Base-by-base conservation (phyloP, 108 stramenopile genomes). In the Chaetoceros muelleri region DNA sequence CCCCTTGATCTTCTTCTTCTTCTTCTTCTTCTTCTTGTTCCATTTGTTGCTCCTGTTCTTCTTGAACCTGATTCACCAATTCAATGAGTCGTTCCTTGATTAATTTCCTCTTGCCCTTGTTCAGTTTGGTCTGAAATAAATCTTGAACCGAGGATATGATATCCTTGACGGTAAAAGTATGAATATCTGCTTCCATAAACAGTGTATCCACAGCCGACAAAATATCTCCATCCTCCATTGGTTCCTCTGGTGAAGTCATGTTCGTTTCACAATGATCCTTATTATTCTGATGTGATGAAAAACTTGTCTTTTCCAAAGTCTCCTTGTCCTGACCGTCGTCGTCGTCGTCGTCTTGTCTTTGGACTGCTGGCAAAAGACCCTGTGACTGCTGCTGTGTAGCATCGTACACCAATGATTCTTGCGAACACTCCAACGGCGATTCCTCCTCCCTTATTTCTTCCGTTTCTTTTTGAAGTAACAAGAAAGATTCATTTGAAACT, bases 161-260 rank as follows among this genome's bases (percentile, higher is more conserved):
- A 24, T 62, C 52, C 16, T 52, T 44, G 61, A 40, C 52, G 28
- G 30, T 53, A 28, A 63, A 26, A 28, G 40, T 22, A 5, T 26
- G 13, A 23, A 46, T 19, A 52, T 44, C 25, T 0, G 44, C 40
- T 26, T 28, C 30, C 34, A 28, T 18, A 48, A 45, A 16, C 1
- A 21, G 23, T 48, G 46, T 2, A 29, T 46, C 22, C 46, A 44
- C 26, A 48, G 28, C 21, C 18, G 58, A 19, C 24, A 44, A 23
- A 59, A 59, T 34, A 27, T 34, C 28, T 48, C 27, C 23, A 46
- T 20, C 17, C 26, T n/a, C 8, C 13, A n/a, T 21, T 22, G 3
- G 16, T 28, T 5, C 2, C 3, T 25, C 31, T 57, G 30, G 57
- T 19, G 2, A n/a, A n/a, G n/a, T n/a, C n/a, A n/a, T n/a, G n/a